Base-by-base conservation (phyloP, 2,329 filamentous ascomycete genomes). In the Fusarium sarcochroum region DNA sequence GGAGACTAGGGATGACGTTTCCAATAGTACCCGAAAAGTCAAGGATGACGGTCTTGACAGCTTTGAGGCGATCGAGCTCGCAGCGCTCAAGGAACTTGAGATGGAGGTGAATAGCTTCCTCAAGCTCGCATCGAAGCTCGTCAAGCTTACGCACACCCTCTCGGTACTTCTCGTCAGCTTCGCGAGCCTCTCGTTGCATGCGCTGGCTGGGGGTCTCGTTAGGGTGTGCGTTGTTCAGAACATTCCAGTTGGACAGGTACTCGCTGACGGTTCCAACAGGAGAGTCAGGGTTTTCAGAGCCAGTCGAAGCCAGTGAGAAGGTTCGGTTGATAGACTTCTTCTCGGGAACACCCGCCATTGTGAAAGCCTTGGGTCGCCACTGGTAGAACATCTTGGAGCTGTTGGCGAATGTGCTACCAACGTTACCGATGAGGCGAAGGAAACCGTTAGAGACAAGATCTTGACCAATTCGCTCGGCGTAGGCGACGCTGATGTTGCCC, bases 321-420 rank as follows among this genome's bases (percentile, higher is more conserved):
- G 93, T 91, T 62, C 94, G 89, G 69, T 87, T 86, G 49, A 95
- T 77, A 2, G 89, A 78, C 84, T 94, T 97, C 86, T 93, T 97
- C 79, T 98, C 95, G 1, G 93, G 94, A 53, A 97, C 85, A 21
- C 94, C 95, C 25, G 93, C 90, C 58, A 96, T 79, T 76, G 97
- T 90, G 82, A 98, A 99, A 7, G 93, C 91, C 82, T 93, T 97
- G 9, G 94, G 89, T 55, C 93, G 91, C 96, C 96, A 99, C 79
- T 99, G 96, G 79, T 99, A 99, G 78, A 93, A 95, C 89, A 98
- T 92, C 80, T 92, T 93, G 69, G 94, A 97, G 84, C 94, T 98
- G 82, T 99, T 99, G 73, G 95, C 94, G 77, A 99, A 99, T 2
- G 91, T 93, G 81, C 89, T 98, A 63, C 96, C 96, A 54, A 99